Evolutionary conservation across 352 stramenopile genomes (phyloP).

Genomic region (Globisporangium heterothallicum): DNA sequence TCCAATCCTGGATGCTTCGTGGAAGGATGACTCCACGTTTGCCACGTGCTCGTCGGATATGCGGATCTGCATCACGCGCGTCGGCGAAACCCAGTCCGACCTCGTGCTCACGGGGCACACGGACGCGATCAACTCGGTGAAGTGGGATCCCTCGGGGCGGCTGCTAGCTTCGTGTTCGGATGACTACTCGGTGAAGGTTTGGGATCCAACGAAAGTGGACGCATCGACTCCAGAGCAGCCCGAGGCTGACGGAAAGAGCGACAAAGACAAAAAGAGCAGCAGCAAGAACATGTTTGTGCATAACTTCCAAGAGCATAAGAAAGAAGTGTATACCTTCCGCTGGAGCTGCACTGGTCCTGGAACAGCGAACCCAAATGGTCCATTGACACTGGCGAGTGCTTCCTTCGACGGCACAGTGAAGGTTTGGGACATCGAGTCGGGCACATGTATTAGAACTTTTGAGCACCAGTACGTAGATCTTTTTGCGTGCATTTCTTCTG

Average conservation of each 20-base stretch:
- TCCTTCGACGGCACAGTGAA: conserved; percentile 96
- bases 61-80: conserved; percentile 87
- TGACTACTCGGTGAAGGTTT: conserved; percentile 97
- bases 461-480: conserved; percentile 82
- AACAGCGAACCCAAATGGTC: conserved; percentile 48
- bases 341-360: conserved; percentile 86
- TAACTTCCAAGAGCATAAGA: conserved; percentile 88
- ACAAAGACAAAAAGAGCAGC: conserved; percentile 21
- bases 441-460: conserved; percentile 89
- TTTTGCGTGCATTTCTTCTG: not conserved
- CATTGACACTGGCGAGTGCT: conserved; percentile 88
- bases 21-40: conserved; percentile 93
- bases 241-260: conserved; percentile 25
- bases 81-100: conserved; percentile 74
- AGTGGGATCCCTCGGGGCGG: conserved; percentile 93
- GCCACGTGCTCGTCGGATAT: conserved; percentile 94
- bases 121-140: conserved; percentile 98
- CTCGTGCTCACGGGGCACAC: conserved; percentile 89
- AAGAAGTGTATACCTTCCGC: conserved; percentile 92
- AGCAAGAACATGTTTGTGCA: conserved; percentile 57
- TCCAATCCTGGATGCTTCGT: conserved; percentile 89
- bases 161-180: conserved; percentile 97
- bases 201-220: conserved; percentile 67
- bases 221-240: conserved; percentile 18
- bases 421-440: conserved; percentile 91